Conservation (phyloP, 2,329 filamentous ascomycete genomes). For the Fonsecaea multimorphosa region DNA sequence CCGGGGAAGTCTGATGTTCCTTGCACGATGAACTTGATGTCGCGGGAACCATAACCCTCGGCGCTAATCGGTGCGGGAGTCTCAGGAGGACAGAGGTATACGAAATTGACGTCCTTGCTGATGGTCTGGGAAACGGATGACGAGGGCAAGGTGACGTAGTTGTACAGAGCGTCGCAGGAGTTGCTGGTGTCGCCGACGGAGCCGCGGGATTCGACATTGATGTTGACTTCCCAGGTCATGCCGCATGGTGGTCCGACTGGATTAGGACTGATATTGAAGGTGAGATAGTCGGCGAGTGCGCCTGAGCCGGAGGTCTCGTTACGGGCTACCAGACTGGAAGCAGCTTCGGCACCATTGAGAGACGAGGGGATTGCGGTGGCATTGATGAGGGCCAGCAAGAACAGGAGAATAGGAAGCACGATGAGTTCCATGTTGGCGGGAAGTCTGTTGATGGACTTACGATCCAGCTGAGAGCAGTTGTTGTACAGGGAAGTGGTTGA, state of each 20-base stretch:
- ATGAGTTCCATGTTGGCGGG: constrained; percentile 5
- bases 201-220: constrained; percentile 3
- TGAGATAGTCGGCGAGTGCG: background rate
- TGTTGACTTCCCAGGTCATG: constrained; percentile 15
- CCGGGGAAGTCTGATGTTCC: background rate
- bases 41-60: constrained; percentile 7
- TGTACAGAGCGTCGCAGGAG: constrained; percentile 9
- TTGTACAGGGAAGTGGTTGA: background rate
- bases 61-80: background rate
- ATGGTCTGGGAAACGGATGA: background rate
- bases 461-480: background rate
- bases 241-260: constrained; percentile 12
- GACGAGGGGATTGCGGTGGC: constrained; percentile 6
- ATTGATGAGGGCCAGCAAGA: background rate
- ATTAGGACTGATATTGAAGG: constrained; percentile 8
- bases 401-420: background rate
- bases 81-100: constrained; percentile 15
- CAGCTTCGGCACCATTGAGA: background rate
- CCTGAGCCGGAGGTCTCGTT: constrained; percentile 6
- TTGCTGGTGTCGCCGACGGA: constrained; percentile 5
- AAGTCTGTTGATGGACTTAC: background rate
- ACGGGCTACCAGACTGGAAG: background rate
- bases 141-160: constrained; percentile 10
- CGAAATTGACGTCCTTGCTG: constrained; percentile 10
- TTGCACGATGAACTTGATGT: constrained; percentile 17